Base-by-base conservation (phyloP, 2,329 filamentous ascomycete species). In the Diaporthe amygdali region DNA sequence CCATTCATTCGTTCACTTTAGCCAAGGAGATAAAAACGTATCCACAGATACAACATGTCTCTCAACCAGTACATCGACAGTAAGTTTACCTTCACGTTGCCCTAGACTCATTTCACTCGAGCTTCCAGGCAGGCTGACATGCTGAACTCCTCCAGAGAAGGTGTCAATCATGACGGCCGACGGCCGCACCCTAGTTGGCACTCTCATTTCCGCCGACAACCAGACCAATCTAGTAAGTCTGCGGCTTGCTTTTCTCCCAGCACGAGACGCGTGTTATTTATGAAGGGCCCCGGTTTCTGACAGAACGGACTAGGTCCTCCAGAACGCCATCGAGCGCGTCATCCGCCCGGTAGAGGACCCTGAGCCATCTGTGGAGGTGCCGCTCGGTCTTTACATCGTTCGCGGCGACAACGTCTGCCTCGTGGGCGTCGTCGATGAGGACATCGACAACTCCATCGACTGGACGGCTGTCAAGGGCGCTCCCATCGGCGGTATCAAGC, bases 391-490 rank as follows among this genome's bases (percentile, higher is more conserved):
- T 7, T 98, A 98, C 81, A 88, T 99, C 71, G 93, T 99, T 70
- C 90, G 96, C 72, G 96, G 96, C 66, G 96, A 99, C 81, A 98
- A 97, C 78, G 96, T 99, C 59, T 95, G 95, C 73, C 88, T 97
- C 20, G 93, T 96, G 71, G 96, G 96, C 2, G 85, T 97, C 70
- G 92, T 99, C 39, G 95, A 99, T 81, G 95, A 97, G 82, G 89
- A 93, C 76, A 85, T 98, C 71, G 96, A 99, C 83, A 89, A 87
- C 47, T 95, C 92, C 77, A 98, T 99, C 79, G 92, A 98, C 83
- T 99, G 96, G 96, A 87, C 88, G 25, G 92, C 97, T 81, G 96
- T 99, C 47, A 92, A 93, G 79, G 96, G 96, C 5, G 90, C 92
- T 71, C 90, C 93, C 37, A 93, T 98, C 77, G 94, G 94, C 71